Evolutionary conservation across 305 asterid genomes (phyloP), one percentile per base, ranked within the genome.

Genomic region (Fraxinus greggii): DNA sequence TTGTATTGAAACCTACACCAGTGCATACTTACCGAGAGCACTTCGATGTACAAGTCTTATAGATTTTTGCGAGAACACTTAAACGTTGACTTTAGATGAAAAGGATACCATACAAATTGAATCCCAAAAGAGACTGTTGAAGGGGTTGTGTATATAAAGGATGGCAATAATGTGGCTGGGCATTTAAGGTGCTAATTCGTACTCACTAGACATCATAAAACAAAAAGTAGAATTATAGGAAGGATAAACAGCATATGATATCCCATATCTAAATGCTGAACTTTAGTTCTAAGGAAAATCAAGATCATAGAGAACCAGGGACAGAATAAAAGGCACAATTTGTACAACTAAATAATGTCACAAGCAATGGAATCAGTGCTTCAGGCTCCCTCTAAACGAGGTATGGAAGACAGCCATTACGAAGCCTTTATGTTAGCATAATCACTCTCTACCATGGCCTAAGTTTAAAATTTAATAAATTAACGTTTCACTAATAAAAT

Each of bases 371-470:
- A 26, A 63, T 23, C 33, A 24, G 72, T 24, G 72, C 33, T 24
- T 63, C 33, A 10, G 72, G 72, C 24, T 54, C 63, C 77, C 15
- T 72, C 80, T 21, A 5, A 82, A 77, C 56, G 74, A 76, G 35
- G 81, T 67, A 59, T 23, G 85, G 79, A 19, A 28, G 5, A 32
- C n/a, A 63, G 72, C 72, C 33, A 0, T 26, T 26, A 63, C 72
- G 17, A 63, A 59, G 29, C 69, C 69, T 9, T 59, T 59, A 59
- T 63, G 72, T 24, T 9, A 63, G 33, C n/a, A 8, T 8, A 63
- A 24, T 63, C 19, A 23, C 33, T 63, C 28, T 59, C 72, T 63
- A 63, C n/a, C 33, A 10, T 63, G 72, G 72, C 17, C 72, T 7
- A 24, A 63, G 33, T 63, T 23, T 63, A 24, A 63, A 63, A 9